Conservation (phyloP, 192 early-diverging fungal genomes). For the Coemansia sp. region DNA sequence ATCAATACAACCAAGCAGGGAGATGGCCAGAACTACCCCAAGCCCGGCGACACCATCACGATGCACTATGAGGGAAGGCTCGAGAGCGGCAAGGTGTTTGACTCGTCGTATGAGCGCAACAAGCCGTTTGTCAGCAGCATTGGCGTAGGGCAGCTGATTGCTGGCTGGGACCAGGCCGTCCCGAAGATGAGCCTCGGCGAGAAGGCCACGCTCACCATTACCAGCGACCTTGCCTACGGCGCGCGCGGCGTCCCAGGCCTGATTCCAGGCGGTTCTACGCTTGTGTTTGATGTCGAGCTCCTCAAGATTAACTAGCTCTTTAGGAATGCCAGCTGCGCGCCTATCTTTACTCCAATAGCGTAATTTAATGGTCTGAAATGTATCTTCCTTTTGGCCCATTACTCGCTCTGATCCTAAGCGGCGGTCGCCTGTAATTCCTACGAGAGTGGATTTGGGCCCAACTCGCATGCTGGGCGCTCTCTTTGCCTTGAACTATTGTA, state of each 20-base stretch:
- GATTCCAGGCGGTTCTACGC: constrained; percentile 80
- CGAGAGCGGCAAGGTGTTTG: constrained; percentile 79
- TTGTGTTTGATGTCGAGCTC: constrained; percentile 87
- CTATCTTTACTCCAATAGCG: no score
- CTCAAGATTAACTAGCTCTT: constrained; percentile 61
- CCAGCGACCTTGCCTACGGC: constrained; percentile 85
- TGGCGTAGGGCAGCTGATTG: constrained; percentile 93
- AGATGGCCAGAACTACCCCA: constrained; percentile 48
- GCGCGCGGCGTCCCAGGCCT: constrained; percentile 71
- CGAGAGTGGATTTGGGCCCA: no score
- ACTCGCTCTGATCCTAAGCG: neutral
- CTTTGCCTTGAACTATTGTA: neutral
- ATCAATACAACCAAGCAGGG: constrained; percentile 26
- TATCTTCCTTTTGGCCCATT: constrained; percentile 4
- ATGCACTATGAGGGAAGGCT: constrained; percentile 72
- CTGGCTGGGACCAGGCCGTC: constrained; percentile 89
- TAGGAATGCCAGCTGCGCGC: neutral
- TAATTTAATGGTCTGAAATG: no score
- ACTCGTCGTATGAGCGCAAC: constrained; percentile 83
- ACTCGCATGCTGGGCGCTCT: neutral
- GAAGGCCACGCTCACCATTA: constrained; percentile 81
- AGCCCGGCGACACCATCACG: constrained; percentile 67
- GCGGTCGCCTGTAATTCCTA: no score
- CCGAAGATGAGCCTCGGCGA: constrained; percentile 93
- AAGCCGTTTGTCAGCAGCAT: constrained; percentile 87